These are phyloP conservation scores for Biscogniauxia sp. DNA, from an alignment of 2,329 filamentous ascomycete species.

Conservation along the genomic window DNA sequence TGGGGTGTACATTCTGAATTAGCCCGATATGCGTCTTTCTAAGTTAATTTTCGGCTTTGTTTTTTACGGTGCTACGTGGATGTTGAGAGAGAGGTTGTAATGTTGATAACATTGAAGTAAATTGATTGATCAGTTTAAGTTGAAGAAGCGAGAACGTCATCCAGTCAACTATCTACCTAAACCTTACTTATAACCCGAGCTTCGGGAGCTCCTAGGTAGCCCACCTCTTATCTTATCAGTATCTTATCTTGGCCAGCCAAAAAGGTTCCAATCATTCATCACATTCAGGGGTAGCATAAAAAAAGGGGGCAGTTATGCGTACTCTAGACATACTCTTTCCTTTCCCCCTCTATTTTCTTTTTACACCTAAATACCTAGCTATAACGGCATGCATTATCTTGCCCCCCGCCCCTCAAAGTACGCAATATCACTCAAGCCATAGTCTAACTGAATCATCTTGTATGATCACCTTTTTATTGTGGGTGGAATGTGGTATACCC, in stretches of 20 bases:
- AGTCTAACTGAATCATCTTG: neutral
- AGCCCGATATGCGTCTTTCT: neutral
- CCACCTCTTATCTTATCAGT: slow-evolving; percentile 2
- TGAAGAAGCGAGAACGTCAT: neutral
- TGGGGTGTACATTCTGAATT: slow-evolving; percentile 36
- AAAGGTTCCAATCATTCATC: neutral
- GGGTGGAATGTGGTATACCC: neutral
- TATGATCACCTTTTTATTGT: neutral
- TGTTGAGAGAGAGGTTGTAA: too few relatives aligned
- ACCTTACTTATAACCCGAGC: neutral
- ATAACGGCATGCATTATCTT: neutral
- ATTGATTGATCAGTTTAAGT: neutral
- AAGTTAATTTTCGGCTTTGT: neutral
- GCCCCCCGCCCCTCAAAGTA: neutral
- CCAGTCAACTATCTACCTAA: neutral
- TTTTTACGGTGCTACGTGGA: neutral
- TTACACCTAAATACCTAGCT: neutral
- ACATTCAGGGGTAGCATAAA: neutral
- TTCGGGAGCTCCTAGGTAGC: neutral
- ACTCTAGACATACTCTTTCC: neutral
- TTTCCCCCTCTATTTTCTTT: neutral
- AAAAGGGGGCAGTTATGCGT: neutral
- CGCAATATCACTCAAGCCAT: neutral
- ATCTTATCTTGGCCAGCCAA: slow-evolving; percentile 3
- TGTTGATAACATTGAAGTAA: neutral